Evolutionary conservation across 768 basidiomycete species (phyloP).

Genomic region (Rhizopogon roseolus): DNA sequence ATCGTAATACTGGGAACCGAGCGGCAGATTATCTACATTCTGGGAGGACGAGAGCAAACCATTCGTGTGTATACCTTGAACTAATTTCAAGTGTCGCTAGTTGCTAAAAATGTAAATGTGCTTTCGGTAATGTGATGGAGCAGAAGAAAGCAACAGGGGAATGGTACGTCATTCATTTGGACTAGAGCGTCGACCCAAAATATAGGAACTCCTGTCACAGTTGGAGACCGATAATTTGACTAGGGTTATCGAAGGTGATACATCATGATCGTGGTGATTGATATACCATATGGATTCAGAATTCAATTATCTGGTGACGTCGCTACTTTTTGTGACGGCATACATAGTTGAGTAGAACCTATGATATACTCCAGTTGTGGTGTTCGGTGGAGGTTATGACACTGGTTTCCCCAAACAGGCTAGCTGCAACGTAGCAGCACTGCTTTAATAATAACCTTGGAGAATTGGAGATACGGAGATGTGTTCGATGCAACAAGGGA

Average conservation of each 20-base stretch:
- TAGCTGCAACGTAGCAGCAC: neutral
- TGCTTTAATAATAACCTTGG: neutral
- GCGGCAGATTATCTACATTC: conserved; percentile 25
- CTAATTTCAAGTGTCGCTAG: conserved; percentile 39
- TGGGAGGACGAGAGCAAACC: too few species aligned
- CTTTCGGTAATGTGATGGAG: conserved; percentile 47
- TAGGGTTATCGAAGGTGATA: too few species aligned
- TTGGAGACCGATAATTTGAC: too few species aligned
- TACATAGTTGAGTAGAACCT: neutral
- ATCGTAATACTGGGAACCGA: conserved; percentile 41
- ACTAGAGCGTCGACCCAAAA: too few species aligned
- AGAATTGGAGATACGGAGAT: neutral
- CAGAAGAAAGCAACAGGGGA: conserved; percentile 42
- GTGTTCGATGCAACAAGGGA: neutral
- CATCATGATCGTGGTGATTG: too few species aligned
- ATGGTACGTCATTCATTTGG: conserved; percentile 10
- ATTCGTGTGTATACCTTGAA: too few species aligned
- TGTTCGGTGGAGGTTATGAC: neutral
- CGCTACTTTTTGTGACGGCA: neutral
- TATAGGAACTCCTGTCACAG: too few species aligned
- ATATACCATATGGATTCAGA: too few species aligned
- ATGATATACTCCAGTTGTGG: neutral
- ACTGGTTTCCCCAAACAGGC: conserved; percentile 5
- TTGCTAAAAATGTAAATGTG: conserved; percentile 53
- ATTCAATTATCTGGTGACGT: too few species aligned